Evolutionary conservation across 1,139 yeast genomes (phyloP), one percentile per base, ranked within the genome.

Genomic region (Diutina siamensis): DNA sequence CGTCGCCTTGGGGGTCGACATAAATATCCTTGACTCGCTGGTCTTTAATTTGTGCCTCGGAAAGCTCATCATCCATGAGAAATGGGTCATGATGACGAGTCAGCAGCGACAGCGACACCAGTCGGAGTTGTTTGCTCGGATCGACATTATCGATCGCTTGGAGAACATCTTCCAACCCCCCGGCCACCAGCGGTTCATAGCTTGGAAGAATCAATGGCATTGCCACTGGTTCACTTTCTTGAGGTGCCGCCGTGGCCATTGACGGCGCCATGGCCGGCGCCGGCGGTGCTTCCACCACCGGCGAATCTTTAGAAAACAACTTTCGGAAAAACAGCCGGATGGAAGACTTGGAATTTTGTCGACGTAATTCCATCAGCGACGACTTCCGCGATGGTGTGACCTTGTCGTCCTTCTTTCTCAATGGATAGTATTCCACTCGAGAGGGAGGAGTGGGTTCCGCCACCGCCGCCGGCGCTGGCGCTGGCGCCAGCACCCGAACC

Each of bases 1-100:
- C 54, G 17, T 46, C 49, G 17, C 31, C 35, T 22, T 52, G 46
- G 7, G 53, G 51, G 10, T 25, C 28, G 9, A 25, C 9, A 25
- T 7, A 25, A 25, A 7, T 25, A 47, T 70, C 74, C 46, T 59
- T 64, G 33, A 59, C 50, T 50, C 67, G 65, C 49, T 67, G 74
- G 50, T 70, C 73, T 42, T 59, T 62, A 44, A 71, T 69, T 52
- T 69, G 74, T 34, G 62, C 74, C 40, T 55, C 55, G 2, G 72
- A 65, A 48, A 71, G 62, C 50, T 71, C 75, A 49, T 70, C 75
- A 54, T 71, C 75, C 46, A 58, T 60, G 48, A 71, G 60, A 35
- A 52, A 52, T 9, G 51, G 46, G 36, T 50, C 52, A 27, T 48
- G 48, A 18, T 27, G 42, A 10, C 12, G 8, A 22, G 21, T 22